Percentiles rank a stretch among this genome's conserved stretches.
These are phyloP conservation scores for Alternaria ethzedia DNA, from an alignment of 2,329 filamentous ascomycete genomes.

Conservation along the genomic window DNA sequence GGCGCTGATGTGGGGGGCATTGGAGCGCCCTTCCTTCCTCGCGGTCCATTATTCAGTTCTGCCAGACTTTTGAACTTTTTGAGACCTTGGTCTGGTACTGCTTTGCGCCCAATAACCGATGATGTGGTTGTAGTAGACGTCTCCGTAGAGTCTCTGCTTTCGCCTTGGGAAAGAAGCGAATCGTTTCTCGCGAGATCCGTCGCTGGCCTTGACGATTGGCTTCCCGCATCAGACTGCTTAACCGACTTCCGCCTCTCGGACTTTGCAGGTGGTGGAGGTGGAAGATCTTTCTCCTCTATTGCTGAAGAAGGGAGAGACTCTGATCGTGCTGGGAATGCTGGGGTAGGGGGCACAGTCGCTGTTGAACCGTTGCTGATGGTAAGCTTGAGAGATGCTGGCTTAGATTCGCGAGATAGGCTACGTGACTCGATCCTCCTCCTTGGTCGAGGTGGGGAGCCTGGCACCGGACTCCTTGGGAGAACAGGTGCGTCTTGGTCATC, in stretches of 20 bases:
- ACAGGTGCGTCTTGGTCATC: constrained; percentile 19
- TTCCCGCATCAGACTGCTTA: constrained; percentile 27
- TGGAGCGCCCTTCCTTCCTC: constrained; percentile 35
- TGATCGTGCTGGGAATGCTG: constrained; percentile 18
- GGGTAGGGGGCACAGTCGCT: constrained; percentile 37
- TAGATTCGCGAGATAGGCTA: constrained; percentile 43
- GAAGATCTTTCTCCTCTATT: constrained; percentile 34
- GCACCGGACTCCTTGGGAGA: constrained; percentile 19
- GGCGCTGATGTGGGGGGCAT: constrained; percentile 29
- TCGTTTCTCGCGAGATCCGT: constrained; percentile 33
- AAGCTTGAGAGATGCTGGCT: constrained; percentile 45
- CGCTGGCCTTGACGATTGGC: constrained; percentile 28
- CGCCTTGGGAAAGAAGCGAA: constrained; percentile 35
- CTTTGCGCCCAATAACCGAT: constrained; percentile 36
- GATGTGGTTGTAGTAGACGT: constrained; percentile 8
- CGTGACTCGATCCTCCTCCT: constrained; percentile 38
- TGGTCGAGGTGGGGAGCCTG: constrained; percentile 28
- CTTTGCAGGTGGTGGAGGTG: constrained; percentile 46
- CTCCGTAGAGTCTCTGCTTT: not conserved
- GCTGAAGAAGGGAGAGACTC: constrained; percentile 16
- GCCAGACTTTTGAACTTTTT: constrained; percentile 39
- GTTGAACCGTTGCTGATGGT: constrained; percentile 48
- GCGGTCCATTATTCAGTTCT: constrained; percentile 36
- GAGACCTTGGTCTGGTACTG: constrained; percentile 22
- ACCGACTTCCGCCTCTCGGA: constrained; percentile 29